Conservation (phyloP, 2,329 filamentous ascomycete genomes). For the Pseudocercospora fuligena region DNA sequence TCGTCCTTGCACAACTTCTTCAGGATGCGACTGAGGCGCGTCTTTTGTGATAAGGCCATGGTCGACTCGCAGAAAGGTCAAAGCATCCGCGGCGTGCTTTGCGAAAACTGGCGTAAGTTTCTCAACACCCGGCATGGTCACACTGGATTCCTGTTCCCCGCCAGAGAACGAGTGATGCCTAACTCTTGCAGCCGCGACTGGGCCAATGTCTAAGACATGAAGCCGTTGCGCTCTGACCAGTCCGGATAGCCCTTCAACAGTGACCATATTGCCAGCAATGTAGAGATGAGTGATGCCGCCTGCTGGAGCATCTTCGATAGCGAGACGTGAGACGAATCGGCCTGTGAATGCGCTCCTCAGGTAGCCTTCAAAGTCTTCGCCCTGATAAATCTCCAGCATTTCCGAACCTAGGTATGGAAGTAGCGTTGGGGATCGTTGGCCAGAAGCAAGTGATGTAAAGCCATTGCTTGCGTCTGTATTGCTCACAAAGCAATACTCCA, state of each 20-base stretch:
- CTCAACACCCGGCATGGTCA: constrained; percentile 55
- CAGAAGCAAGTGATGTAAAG: constrained; percentile 5
- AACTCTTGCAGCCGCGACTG: constrained; percentile 40
- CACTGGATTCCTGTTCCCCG: constrained; percentile 26
- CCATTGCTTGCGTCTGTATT: not conserved
- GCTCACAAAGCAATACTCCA: constrained; percentile 55
- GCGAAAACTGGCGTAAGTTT: constrained; percentile 59
- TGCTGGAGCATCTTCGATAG: constrained; percentile 60
- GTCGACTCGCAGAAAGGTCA: constrained; percentile 61
- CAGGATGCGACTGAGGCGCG: constrained; percentile 31
- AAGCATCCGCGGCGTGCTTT: constrained; percentile 50
- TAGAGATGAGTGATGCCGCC: constrained; percentile 65
- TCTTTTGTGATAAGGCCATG: constrained; percentile 60
- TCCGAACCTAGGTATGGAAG: constrained; percentile 46
- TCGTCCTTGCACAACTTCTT: constrained; percentile 33
- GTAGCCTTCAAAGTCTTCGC: constrained; percentile 58
- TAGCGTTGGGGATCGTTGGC: constrained; percentile 34
- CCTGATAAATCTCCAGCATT: constrained; percentile 47
- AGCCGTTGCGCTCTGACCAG: constrained; percentile 58
- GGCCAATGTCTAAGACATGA: constrained; percentile 61
- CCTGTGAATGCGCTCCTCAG: constrained; percentile 55
- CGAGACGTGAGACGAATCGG: constrained; percentile 57
- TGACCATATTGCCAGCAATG: constrained; percentile 60
- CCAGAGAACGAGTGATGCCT: constrained; percentile 35
- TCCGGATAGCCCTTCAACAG: constrained; percentile 60